Evolutionary conservation across 2,329 filamentous ascomycete genomes (phyloP).

Genomic region (Talaromyces sp.): DNA sequence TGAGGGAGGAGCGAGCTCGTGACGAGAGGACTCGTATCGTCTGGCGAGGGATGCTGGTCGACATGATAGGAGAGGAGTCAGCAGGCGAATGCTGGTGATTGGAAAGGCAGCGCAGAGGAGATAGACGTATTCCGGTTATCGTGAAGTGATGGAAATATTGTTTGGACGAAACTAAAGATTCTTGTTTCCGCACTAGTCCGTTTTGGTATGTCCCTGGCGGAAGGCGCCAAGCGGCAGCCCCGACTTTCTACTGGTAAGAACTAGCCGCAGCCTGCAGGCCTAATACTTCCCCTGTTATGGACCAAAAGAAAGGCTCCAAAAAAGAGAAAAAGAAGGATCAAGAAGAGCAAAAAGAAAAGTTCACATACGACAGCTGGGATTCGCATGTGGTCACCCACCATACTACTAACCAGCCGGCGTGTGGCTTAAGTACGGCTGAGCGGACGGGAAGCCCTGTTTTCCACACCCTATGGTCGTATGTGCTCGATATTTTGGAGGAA

Average conservation of each 20-base stretch:
- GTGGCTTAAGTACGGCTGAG: no score
- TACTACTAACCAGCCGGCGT: no score
- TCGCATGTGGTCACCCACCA: neutral
- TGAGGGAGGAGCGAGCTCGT: constrained; percentile 20
- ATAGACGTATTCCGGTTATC: neutral
- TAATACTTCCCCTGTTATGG: no score
- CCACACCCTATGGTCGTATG: no score
- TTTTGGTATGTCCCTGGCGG: constrained; percentile 1
- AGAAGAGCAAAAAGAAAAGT: neutral
- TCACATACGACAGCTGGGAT: neutral
- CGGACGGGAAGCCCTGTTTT: no score
- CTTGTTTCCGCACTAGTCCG: constrained; percentile 9
- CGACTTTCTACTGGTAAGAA: no score
- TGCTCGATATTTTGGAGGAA: no score
- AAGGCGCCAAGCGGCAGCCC: neutral
- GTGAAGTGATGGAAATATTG: neutral
- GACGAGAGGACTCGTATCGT: constrained; percentile 34
- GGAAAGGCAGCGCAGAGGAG: neutral
- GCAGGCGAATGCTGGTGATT: neutral
- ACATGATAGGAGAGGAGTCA: constrained; percentile 32
- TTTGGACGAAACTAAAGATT: constrained; percentile 6
- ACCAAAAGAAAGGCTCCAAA: no score
- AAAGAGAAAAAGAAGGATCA: neutral
- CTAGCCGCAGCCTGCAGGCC: no score
- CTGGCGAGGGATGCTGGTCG: constrained; percentile 44